Conservation (phyloP, 129 eudicot genomes). For the Lonicera japonica region DNA sequence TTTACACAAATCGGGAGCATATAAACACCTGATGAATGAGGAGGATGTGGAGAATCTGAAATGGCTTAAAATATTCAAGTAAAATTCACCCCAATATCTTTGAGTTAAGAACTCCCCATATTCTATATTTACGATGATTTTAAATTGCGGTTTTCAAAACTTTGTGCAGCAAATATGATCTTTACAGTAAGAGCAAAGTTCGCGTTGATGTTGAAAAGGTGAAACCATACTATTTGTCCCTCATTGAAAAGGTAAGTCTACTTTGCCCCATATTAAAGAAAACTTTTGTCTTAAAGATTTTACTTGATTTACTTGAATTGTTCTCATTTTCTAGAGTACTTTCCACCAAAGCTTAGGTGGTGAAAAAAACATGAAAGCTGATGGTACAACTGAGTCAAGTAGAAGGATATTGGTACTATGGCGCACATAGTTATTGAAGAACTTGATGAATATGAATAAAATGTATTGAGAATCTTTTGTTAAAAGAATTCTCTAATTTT, state of each 20-base stretch:
- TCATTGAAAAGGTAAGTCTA: constrained; percentile 58
- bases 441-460: too few species aligned
- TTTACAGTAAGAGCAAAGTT: constrained; percentile 89
- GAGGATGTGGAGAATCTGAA: constrained; percentile 75
- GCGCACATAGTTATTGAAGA: too few species aligned
- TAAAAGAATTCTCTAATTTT: too few species aligned
- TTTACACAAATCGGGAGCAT: constrained; percentile 69
- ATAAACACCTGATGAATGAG: constrained; percentile 77
- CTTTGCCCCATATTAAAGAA: neutral
- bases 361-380: constrained; percentile 14
- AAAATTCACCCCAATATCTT: neutral
- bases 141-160: neutral
- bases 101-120: neutral
- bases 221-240: constrained; percentile 81
- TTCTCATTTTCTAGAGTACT: constrained; percentile 30
- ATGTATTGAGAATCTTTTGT: too few species aligned
- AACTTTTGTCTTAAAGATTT: too few species aligned
- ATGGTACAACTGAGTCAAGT: too few species aligned
- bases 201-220: constrained; percentile 73
- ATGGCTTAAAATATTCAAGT: constrained; percentile 90
- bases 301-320: neutral
- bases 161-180: constrained; percentile 70
- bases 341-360: constrained; percentile 64
- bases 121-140: too few species aligned
- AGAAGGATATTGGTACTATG: too few species aligned